Percentiles rank a stretch among this genome's conserved stretches.
Conservation (phyloP, 2,329 filamentous ascomycete genomes). For the Aspergillus persii region DNA sequence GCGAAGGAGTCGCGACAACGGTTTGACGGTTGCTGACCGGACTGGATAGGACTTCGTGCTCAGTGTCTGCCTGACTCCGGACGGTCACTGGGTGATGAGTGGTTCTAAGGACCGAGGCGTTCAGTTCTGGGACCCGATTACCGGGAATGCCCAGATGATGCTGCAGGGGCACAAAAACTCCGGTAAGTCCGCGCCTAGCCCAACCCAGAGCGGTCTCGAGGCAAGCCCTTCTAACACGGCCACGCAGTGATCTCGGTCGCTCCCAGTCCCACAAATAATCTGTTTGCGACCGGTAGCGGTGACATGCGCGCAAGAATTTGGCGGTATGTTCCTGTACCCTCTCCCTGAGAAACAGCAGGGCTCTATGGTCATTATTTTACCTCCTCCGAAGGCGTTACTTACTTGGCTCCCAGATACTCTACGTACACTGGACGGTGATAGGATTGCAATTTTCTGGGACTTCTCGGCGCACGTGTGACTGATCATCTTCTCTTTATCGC, state of each 20-base stretch:
- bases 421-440: constrained; percentile 40
- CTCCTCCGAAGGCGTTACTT: constrained; percentile 7
- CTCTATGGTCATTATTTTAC: not conserved
- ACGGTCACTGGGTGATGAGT: constrained; percentile 92
- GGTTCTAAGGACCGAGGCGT: constrained; percentile 97
- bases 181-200: constrained; percentile 45
- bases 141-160: constrained; percentile 94
- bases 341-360: not conserved
- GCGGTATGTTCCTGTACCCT: constrained; percentile 57
- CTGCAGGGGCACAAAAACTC: constrained; percentile 98
- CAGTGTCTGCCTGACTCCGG: constrained; percentile 89
- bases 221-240: constrained; percentile 11
- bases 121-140: constrained; percentile 97
- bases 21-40: constrained; percentile 1
- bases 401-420: constrained; percentile 32
- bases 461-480: constrained; percentile 34
- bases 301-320: constrained; percentile 98
- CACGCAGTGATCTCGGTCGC: constrained; percentile 85
- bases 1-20: not conserved
- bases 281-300: constrained; percentile 94
- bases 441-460: constrained; percentile 23
- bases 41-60: constrained; percentile 81
- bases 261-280: constrained; percentile 80
- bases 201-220: no score
- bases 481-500: constrained; percentile 11